Conservation (phyloP, 2,329 filamentous ascomycete genomes). For the Alternaria novae-zelandiae region DNA sequence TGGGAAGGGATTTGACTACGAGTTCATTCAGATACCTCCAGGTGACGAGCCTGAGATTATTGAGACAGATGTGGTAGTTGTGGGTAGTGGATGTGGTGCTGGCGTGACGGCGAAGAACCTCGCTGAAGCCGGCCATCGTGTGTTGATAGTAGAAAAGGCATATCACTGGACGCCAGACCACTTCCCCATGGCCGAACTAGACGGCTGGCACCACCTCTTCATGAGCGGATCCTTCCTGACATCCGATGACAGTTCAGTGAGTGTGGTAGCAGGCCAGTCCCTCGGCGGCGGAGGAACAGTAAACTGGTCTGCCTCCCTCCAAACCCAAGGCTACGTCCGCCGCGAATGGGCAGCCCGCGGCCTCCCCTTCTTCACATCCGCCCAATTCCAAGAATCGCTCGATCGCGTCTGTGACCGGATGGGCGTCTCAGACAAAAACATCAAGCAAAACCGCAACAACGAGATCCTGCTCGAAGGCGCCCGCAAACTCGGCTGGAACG, state of each 20-base stretch:
- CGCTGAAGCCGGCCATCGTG: conserved; percentile 74
- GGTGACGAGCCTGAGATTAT: conserved; percentile 63
- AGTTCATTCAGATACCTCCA: conserved; percentile 68
- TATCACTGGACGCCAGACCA: conserved; percentile 76
- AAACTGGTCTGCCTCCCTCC: conserved; percentile 77
- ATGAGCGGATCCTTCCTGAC: conserved; percentile 68
- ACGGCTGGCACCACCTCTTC: conserved; percentile 69
- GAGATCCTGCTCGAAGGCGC: conserved; percentile 75
- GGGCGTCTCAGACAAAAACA: conserved; percentile 71
- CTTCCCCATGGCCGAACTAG: conserved; percentile 74
- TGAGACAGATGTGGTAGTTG: conserved; percentile 81
- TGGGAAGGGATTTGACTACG: conserved; percentile 61
- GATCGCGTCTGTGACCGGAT: conserved; percentile 81
- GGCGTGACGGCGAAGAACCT: conserved; percentile 82
- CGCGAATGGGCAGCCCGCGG: conserved; percentile 78
- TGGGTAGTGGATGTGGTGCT: conserved; percentile 87
- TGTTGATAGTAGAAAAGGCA: conserved; percentile 82
- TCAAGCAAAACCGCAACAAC: conserved; percentile 78
- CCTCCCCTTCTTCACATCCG: conserved; percentile 74
- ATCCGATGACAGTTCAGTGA: conserved; percentile 60
- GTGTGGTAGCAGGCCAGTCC: conserved; percentile 70
- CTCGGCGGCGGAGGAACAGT: conserved; percentile 89
- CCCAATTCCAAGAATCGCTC: conserved; percentile 77
- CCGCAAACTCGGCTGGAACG: conserved; percentile 73
- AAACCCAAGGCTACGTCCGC: conserved; percentile 77